Evolutionary conservation across 1,284 basidiomycete genomes (phyloP).

Genomic region (Meripilus lineatus): DNA sequence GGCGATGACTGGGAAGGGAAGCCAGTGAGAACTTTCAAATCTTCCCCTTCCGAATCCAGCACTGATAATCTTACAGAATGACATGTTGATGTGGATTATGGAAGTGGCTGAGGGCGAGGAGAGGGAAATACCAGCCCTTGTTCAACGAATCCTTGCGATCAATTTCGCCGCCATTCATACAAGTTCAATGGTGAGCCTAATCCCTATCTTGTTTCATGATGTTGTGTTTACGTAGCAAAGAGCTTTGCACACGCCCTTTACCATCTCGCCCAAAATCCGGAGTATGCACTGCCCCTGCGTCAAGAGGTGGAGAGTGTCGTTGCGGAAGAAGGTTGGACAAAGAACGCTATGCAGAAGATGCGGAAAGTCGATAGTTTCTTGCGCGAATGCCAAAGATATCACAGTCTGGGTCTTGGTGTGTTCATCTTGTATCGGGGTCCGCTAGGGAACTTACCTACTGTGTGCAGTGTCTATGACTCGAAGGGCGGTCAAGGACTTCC

Average conservation of each 20-base stretch:
- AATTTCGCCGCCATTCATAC: slow-evolving; percentile 8
- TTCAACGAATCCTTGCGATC: not conserved
- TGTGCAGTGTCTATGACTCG: slow-evolving; percentile 28
- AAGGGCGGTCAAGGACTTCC: slow-evolving; percentile 23
- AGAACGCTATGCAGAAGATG: slow-evolving; percentile 39
- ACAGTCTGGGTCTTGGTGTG: slow-evolving; percentile 21
- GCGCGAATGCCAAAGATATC: slow-evolving; percentile 39
- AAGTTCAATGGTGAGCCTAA: slow-evolving; percentile 1
- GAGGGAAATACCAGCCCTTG: slow-evolving; percentile 7
- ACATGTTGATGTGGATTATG: slow-evolving; percentile 5
- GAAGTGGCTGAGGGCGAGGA: not conserved
- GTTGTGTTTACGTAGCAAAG: slow-evolving; percentile 21
- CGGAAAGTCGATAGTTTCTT: slow-evolving; percentile 48
- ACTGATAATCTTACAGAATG: slow-evolving; percentile 13
- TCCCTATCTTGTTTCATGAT: not conserved
- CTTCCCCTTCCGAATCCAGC: not conserved
- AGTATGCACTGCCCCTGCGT: slow-evolving; percentile 37
- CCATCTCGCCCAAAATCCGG: slow-evolving; percentile 36
- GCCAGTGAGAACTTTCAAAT: slow-evolving; percentile 17
- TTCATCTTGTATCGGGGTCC: not conserved
- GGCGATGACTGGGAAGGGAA: slow-evolving; percentile 31
- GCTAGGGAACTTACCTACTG: not conserved
- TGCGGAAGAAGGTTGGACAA: slow-evolving; percentile 40
- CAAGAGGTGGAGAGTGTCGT: slow-evolving; percentile 38
- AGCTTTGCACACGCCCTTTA: slow-evolving; percentile 34